Percentiles rank a stretch among this genome's conserved stretches.
phyloP scores from a whole-genome alignment of 371 early-diverging fungal species.

The Rhizopus stolonifer region DNA sequence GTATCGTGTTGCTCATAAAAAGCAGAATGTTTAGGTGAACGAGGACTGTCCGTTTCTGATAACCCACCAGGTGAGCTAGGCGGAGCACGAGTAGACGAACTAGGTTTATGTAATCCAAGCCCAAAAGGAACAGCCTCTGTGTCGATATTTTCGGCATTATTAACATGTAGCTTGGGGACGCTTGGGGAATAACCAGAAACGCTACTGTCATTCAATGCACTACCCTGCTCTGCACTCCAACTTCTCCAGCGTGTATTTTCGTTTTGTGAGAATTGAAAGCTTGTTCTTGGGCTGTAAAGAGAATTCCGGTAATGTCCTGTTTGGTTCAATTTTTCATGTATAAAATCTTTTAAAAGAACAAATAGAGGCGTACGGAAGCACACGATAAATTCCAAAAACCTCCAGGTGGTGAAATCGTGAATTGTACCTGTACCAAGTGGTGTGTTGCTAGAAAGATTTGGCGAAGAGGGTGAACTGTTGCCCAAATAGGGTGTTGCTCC shows the following conservation, averaged over 20 bases:
- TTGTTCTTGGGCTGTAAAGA: slow-evolving; percentile 14
- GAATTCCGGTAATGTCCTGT: slow-evolving; percentile 19
- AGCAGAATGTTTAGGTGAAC: slow-evolving; percentile 4
- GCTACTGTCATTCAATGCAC: neutral
- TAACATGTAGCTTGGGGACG: slow-evolving; percentile 11
- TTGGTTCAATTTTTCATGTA: slow-evolving; percentile 44
- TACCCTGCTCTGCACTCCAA: slow-evolving; percentile 25
- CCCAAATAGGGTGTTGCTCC: slow-evolving; percentile 6
- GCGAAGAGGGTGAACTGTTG: slow-evolving; percentile 2
- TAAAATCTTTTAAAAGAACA: slow-evolving; percentile 49
- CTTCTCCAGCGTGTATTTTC: slow-evolving; percentile 23
- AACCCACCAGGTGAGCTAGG: slow-evolving; percentile 6
- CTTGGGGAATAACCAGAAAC: neutral
- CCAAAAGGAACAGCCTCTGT: slow-evolving; percentile 14
- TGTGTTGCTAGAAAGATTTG: slow-evolving; percentile 16
- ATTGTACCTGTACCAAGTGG: slow-evolving; percentile 15
- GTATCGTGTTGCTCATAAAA: neutral
- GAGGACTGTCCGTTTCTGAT: slow-evolving; percentile 10
- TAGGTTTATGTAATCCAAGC: slow-evolving; percentile 27
- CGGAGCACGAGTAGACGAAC: slow-evolving; percentile 18
- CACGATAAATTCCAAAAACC: slow-evolving; percentile 55
- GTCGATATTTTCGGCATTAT: slow-evolving; percentile 8
- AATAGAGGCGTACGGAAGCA: slow-evolving; percentile 52
- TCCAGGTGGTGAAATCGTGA: slow-evolving; percentile 57
- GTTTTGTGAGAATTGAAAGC: slow-evolving; percentile 4